Evolutionary conservation across 768 basidiomycete genomes (phyloP).

Genomic region (Leccinellum rugosiceps): DNA sequence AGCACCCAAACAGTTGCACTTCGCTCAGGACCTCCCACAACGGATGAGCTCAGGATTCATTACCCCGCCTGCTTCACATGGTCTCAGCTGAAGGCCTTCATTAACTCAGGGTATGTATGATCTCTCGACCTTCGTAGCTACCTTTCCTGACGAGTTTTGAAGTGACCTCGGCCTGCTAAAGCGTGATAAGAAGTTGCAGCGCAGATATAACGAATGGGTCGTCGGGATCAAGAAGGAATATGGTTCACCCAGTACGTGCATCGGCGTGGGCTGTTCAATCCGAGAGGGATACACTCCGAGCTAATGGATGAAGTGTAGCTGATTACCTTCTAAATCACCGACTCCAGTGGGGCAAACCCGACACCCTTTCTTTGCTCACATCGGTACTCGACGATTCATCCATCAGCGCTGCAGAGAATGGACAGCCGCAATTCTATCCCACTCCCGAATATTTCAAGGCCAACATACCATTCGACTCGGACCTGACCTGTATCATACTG

Average conservation of each 20-base stretch:
- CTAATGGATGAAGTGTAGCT: conserved; percentile 37
- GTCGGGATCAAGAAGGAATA: conserved; percentile 51
- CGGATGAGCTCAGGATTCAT: conserved; percentile 58
- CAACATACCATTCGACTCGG: conserved; percentile 46
- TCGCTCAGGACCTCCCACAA: conserved; percentile 62
- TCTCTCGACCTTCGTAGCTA: not conserved
- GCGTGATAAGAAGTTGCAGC: conserved; percentile 66
- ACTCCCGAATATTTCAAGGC: conserved; percentile 61
- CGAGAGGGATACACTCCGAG: not conserved
- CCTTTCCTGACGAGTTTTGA: not conserved
- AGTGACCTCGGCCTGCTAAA: conserved; percentile 82
- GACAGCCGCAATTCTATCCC: not conserved
- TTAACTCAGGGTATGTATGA: conserved; percentile 66
- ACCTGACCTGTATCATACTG: conserved; percentile 65
- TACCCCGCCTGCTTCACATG: conserved; percentile 80
- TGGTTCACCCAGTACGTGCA: conserved; percentile 62
- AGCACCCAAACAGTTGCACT: conserved; percentile 33
- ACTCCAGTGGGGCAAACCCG: conserved; percentile 73
- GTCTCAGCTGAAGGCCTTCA: conserved; percentile 69
- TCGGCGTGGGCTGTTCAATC: not conserved
- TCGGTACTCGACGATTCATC: conserved; percentile 45
- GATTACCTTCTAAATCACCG: conserved; percentile 68
- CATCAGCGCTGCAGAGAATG: conserved; percentile 16
- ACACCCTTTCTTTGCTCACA: conserved; percentile 57
- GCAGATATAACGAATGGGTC: conserved; percentile 61